Conservation (phyloP, 495 filamentous ascomycete genomes). For the Neurospora discreta region DNA sequence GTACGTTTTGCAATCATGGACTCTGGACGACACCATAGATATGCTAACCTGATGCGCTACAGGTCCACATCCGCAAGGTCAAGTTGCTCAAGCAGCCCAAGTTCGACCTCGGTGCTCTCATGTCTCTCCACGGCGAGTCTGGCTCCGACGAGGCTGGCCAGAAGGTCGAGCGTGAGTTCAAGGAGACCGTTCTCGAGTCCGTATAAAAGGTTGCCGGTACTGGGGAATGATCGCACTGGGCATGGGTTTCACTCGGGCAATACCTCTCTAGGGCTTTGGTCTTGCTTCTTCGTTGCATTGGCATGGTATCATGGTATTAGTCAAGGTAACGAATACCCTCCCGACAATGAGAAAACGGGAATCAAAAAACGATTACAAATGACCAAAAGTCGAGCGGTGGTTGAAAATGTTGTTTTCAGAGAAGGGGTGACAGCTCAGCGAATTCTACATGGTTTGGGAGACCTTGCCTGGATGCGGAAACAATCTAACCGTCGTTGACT, state of each 20-base stretch:
- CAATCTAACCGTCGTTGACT: neutral
- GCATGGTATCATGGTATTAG: conserved; percentile 40
- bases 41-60: conserved; percentile 12
- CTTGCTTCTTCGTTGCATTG: conserved; percentile 45
- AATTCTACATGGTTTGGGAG: conserved; percentile 2
- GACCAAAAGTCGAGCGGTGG: conserved; percentile 16
- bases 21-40: neutral
- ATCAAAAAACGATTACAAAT: conserved; percentile 25
- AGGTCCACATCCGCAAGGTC: conserved; percentile 99
- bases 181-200: conserved; percentile 84
- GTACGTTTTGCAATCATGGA: conserved; percentile 42
- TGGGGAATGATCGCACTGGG: conserved; percentile 30
- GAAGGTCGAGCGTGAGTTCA: conserved; percentile 99
- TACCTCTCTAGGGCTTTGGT: conserved; percentile 37
- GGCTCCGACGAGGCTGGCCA: conserved; percentile 91
- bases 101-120: conserved; percentile 94
- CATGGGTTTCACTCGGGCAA: conserved; percentile 40
- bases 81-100: conserved; percentile 97
- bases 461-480: neutral
- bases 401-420: conserved; percentile 3
- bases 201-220: conserved; percentile 57
- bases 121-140: conserved; percentile 93
- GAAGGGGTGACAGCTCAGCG: neutral
- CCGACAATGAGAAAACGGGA: conserved; percentile 22
- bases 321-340: conserved; percentile 35